These are phyloP conservation scores for Talaromyces piceae DNA, from an alignment of 2,329 filamentous ascomycete genomes.

Conservation along the genomic window DNA sequence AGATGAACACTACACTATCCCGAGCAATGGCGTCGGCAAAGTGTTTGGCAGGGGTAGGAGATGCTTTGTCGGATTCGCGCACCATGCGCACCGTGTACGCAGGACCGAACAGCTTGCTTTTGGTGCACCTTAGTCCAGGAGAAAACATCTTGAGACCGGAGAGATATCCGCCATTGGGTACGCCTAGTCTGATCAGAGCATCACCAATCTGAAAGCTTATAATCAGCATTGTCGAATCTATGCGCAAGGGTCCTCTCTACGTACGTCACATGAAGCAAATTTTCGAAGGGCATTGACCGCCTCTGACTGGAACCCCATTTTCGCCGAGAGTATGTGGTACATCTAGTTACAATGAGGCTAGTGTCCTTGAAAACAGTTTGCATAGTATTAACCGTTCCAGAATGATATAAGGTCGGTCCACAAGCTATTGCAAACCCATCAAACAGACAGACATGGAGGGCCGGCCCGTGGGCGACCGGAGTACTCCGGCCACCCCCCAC, in stretches of 20 bases:
- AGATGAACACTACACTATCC: conserved; percentile 31
- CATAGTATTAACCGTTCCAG: too few species aligned
- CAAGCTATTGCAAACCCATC: neutral
- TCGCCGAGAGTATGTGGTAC: neutral
- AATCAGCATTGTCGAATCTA: neutral
- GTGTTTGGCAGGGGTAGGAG: conserved; percentile 24
- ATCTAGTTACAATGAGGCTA: neutral
- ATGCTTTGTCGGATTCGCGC: conserved; percentile 21
- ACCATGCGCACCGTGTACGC: conserved; percentile 29
- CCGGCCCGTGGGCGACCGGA: too few species aligned
- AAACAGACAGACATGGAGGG: conserved; percentile 1
- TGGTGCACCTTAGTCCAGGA: conserved; percentile 15
- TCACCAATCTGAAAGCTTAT: conserved; percentile 13
- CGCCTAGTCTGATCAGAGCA: conserved; percentile 27
- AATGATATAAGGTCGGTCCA: too few species aligned
- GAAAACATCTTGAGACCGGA: conserved; percentile 26
- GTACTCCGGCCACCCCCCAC: conserved; percentile 11
- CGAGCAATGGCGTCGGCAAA: conserved; percentile 30
- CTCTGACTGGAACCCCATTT: conserved; percentile 8
- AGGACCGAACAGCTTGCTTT: conserved; percentile 22
- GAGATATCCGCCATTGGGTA: conserved; percentile 28
- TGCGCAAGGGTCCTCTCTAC: neutral
- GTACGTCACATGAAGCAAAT: conserved; percentile 17
- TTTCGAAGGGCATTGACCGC: conserved; percentile 13
- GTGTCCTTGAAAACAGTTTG: neutral